Conservation (phyloP, 768 basidiomycete species). For the Boletus rufocinnamomeus region DNA sequence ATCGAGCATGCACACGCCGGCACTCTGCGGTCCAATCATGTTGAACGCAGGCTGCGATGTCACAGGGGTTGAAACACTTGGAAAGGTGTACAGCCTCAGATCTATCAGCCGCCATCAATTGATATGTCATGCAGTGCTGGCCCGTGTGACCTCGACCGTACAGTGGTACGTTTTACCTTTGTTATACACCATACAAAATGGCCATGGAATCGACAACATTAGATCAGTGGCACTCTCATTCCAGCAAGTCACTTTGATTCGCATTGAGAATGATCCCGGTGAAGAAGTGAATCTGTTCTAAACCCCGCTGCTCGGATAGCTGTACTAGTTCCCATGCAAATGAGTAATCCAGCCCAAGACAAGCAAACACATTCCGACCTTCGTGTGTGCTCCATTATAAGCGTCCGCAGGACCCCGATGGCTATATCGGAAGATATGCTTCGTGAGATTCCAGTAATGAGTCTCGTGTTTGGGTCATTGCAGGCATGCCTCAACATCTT, state of each 20-base stretch:
- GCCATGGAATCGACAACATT: background rate
- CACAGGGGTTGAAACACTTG: background rate
- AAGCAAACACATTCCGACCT: constrained; percentile 17
- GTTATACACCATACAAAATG: background rate
- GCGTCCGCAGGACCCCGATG: constrained; percentile 32
- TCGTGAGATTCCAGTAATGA: constrained; percentile 48
- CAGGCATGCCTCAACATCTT: constrained; percentile 18
- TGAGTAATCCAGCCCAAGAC: constrained; percentile 10
- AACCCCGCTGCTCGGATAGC: constrained; percentile 33
- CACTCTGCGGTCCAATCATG: constrained; percentile 16
- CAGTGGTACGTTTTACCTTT: background rate
- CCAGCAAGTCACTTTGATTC: constrained; percentile 28
- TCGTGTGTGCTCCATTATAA: constrained; percentile 40
- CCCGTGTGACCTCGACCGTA: no score
- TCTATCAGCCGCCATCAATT: background rate
- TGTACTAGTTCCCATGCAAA: constrained; percentile 9
- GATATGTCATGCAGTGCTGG: background rate
- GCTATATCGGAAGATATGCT: constrained; percentile 49
- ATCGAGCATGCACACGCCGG: constrained; percentile 21
- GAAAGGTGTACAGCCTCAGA: background rate
- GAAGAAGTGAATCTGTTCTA: constrained; percentile 36
- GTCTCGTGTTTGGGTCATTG: constrained; percentile 40
- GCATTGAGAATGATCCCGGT: constrained; percentile 36
- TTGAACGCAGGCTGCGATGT: background rate
- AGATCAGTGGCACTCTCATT: background rate